Evolutionary conservation across 1,284 basidiomycete genomes (phyloP), one percentile per base, ranked within the genome.

Genomic region (Fistulina hepatica): DNA sequence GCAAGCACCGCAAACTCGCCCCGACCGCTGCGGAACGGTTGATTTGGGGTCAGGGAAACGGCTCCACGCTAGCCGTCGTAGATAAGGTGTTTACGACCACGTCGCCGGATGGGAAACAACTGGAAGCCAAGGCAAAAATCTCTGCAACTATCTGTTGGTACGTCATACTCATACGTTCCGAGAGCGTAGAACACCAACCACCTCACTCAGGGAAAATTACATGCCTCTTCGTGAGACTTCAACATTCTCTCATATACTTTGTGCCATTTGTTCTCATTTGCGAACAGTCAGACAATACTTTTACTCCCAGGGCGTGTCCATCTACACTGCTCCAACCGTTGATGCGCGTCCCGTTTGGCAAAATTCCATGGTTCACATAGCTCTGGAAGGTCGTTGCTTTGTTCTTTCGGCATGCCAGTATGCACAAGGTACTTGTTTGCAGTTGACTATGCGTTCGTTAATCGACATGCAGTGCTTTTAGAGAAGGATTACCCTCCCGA

Each of bases 321-420:
- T 81, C 15, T 81, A 80, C 52, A 78, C 74, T 49, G 78, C 73
- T 0, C 78, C 79, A 0, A 82, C 79, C 2, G 81, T 83, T 19
- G 83, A 86, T 50, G 63, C 67, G 3, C 63, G 82, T 9, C 67
- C 69, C 2, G 65, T 60, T 2, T 85, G 81, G 81, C 64, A 69
- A 43, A 62, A 64, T 39, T 70, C 73, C 1, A 82, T 85, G 78
- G 57, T 65, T 36, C 80, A 83, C 51, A 80, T 86, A 36, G 81
- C 81, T 1, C 60, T 78, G 36, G 82, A 86, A 56, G 83, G 81
- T 2, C 67, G 82, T 17, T 82, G 79, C 57, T 84, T 81, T 53
- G 83, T 85, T 27, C 58, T 82, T 19, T 69, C 73, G 12, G 73
- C 69, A 12, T 81, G 71, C 51, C 81, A 80, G 50, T 78, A 65